phyloP scores from a whole-genome alignment of 1,284 basidiomycete genomes.

The Ustilago trichophora region DNA sequence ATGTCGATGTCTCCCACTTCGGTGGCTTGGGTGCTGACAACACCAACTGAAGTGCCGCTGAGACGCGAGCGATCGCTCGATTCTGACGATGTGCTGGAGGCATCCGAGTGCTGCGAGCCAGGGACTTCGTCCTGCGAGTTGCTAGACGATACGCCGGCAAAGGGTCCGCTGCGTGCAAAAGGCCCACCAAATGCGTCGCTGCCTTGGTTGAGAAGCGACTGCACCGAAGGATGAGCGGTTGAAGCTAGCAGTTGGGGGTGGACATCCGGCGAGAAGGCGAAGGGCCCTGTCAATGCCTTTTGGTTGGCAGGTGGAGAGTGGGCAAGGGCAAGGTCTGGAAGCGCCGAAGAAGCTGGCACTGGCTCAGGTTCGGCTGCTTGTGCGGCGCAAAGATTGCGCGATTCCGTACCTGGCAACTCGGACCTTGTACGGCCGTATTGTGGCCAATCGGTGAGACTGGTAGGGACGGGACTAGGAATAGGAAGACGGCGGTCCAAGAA shows the following conservation, averaged over 20 bases:
- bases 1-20: slow-evolving; percentile 53
- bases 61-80: slow-evolving; percentile 51
- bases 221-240: slow-evolving; percentile 25
- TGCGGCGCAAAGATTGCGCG: neutral
- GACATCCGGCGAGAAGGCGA: slow-evolving; percentile 56
- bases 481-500: slow-evolving; percentile 62
- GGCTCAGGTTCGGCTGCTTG: slow-evolving; percentile 5
- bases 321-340: slow-evolving; percentile 14
- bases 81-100: slow-evolving; percentile 55
- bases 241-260: slow-evolving; percentile 50
- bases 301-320: slow-evolving; percentile 15
- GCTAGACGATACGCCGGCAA: slow-evolving; percentile 11
- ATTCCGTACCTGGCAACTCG: slow-evolving; percentile 11
- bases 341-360: neutral
- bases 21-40: slow-evolving; percentile 56
- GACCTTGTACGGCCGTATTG: slow-evolving; percentile 20
- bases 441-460: slow-evolving; percentile 61
- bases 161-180: slow-evolving; percentile 33
- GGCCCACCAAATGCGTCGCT: slow-evolving; percentile 37
- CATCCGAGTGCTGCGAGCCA: slow-evolving; percentile 49
- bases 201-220: slow-evolving; percentile 25
- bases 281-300: slow-evolving; percentile 46
- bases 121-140: slow-evolving; percentile 14
- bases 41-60: slow-evolving; percentile 40
- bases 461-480: slow-evolving; percentile 60